Percentiles rank a stretch among this genome's conserved stretches.
Conservation (phyloP, 2,329 filamentous ascomycete genomes). For the Fusarium caatingaense region DNA sequence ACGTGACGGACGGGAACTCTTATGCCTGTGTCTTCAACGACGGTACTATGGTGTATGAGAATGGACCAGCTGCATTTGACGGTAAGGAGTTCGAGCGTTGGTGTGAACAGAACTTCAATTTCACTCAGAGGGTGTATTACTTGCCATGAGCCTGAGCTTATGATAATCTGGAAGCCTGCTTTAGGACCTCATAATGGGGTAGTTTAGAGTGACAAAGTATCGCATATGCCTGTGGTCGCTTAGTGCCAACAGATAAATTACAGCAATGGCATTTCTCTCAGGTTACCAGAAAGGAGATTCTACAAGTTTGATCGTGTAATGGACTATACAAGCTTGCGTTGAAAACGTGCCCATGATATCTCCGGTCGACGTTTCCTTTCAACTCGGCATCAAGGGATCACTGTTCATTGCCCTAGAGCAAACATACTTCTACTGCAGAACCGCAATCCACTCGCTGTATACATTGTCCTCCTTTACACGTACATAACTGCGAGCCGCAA, state of each 20-base stretch:
- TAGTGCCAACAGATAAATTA: too few relatives aligned
- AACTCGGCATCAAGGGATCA: constrained; percentile 38
- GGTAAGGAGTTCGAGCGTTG: constrained; percentile 30
- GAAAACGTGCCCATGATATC: constrained; percentile 33
- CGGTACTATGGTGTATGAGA: constrained; percentile 13
- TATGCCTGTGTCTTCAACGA: constrained; percentile 34
- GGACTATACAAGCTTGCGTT: constrained; percentile 23
- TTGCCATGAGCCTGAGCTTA: not conserved
- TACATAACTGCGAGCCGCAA: constrained; percentile 3
- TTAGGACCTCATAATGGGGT: constrained; percentile 13
- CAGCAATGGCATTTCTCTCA: constrained; percentile 11
- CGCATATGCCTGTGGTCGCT: constrained; percentile 1
- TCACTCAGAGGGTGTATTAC: constrained; percentile 7
- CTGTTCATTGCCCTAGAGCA: constrained; percentile 30
- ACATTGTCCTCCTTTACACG: constrained; percentile 30
- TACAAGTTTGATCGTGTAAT: constrained; percentile 31
- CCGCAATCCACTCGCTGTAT: constrained; percentile 32
- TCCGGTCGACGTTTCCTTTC: constrained; percentile 18
- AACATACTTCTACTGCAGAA: constrained; percentile 34
- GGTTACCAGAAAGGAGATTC: constrained; percentile 37
- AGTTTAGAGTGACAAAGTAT: constrained; percentile 17
- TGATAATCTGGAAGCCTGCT: not conserved
- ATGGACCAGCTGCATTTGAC: constrained; percentile 15
- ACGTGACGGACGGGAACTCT: constrained; percentile 20
- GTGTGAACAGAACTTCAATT: constrained; percentile 31